Conservation (phyloP, 192 early-diverging fungal genomes). For the Irineochytrium annulatum region DNA sequence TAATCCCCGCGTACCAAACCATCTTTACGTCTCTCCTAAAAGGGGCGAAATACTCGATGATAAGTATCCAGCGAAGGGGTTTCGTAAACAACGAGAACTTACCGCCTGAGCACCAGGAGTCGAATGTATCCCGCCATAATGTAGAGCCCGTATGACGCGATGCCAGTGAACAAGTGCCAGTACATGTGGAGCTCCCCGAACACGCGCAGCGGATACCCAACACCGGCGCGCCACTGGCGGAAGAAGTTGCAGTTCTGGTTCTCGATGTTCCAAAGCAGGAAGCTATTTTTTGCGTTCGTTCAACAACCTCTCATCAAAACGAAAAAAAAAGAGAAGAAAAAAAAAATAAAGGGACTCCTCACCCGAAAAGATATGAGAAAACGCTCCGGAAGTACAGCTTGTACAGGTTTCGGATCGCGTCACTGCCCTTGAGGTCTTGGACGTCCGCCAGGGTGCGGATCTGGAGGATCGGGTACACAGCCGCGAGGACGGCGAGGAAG, state of each 20-base stretch:
- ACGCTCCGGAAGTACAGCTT: too few relatives aligned
- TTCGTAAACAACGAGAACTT: too few relatives aligned
- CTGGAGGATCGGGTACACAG: slow-evolving; percentile 24
- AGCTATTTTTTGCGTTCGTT: slow-evolving; percentile 28
- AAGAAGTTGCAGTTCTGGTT: slow-evolving; percentile 65
- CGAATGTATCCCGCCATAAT: slow-evolving; percentile 19
- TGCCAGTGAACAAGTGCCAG: slow-evolving; percentile 45
- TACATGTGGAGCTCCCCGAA: slow-evolving; percentile 46
- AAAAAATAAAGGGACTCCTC: too few relatives aligned
- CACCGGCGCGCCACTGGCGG: slow-evolving; percentile 35
- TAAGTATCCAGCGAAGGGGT: too few relatives aligned
- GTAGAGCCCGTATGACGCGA: slow-evolving; percentile 21
- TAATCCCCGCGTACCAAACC: too few relatives aligned
- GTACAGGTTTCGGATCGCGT: slow-evolving; percentile 23
- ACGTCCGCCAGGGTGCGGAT: too few relatives aligned
- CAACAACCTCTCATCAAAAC: too few relatives aligned
- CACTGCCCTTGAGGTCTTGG: too few relatives aligned
- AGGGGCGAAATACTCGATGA: too few relatives aligned
- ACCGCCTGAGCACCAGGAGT: slow-evolving; percentile 26
- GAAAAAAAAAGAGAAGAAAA: too few relatives aligned
- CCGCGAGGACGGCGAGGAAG: slow-evolving; percentile 14
- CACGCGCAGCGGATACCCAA: slow-evolving; percentile 48
- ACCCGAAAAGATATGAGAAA: too few relatives aligned
- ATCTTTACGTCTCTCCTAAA: too few relatives aligned
- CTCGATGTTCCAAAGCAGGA: slow-evolving; percentile 76